Percentiles rank a stretch among this genome's conserved stretches.
Conservation (phyloP, 371 early-diverging fungal genomes). For the Lichtheimia corymbifera region DNA sequence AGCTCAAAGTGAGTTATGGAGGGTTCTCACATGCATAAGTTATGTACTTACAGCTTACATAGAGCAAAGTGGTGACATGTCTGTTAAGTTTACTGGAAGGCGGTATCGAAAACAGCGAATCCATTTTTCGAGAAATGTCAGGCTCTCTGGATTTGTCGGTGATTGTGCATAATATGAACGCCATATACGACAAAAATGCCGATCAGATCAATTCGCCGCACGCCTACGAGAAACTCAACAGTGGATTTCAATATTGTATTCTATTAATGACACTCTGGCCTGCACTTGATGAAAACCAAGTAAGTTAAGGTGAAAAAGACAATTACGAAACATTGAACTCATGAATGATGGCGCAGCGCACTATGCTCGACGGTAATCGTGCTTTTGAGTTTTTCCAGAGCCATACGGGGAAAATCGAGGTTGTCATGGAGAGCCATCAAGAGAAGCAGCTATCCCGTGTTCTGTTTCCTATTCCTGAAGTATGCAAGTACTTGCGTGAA, state of each 20-base stretch:
- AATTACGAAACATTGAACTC: no score
- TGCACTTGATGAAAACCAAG: constrained; percentile 33
- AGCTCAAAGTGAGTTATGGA: constrained; percentile 37
- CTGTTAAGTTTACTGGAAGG: constrained; percentile 59
- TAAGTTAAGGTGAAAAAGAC: background rate
- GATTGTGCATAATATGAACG: constrained; percentile 38
- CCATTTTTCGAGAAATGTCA: constrained; percentile 53
- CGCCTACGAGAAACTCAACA: constrained; percentile 33
- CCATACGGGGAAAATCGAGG: constrained; percentile 60
- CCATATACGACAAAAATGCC: constrained; percentile 23
- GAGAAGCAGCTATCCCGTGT: constrained; percentile 46
- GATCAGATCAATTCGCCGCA: constrained; percentile 21
- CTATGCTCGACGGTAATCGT: constrained; percentile 28
- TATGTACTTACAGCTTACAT: background rate
- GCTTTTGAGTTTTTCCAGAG: constrained; percentile 48
- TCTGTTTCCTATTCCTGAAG: constrained; percentile 58
- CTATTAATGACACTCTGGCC: constrained; percentile 42
- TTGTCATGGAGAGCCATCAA: constrained; percentile 46
- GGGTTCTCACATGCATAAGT: background rate
- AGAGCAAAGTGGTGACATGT: constrained; percentile 48
- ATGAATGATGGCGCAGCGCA: constrained; percentile 5
- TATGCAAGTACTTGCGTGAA: constrained; percentile 49
- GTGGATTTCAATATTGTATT: constrained; percentile 46
- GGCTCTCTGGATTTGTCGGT: constrained; percentile 38
- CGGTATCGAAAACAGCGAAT: constrained; percentile 49